phyloP scores from a whole-genome alignment of 2,329 filamentous ascomycete genomes.

The Alternaria triticimaculans region DNA sequence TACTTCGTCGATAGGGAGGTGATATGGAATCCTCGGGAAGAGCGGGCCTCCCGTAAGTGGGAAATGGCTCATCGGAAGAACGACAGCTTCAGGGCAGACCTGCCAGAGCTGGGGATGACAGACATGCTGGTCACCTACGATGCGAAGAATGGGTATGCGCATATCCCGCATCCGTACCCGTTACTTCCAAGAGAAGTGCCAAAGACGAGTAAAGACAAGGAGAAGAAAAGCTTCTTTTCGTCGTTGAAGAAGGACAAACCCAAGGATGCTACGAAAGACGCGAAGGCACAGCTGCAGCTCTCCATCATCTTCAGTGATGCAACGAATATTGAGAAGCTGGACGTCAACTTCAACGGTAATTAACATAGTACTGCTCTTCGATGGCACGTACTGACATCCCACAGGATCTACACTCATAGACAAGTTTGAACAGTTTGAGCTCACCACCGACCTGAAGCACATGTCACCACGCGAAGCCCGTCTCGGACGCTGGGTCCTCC shows the following conservation, averaged over 20 bases:
- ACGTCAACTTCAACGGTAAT: slow-evolving; percentile 46
- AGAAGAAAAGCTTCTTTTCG: slow-evolving; percentile 47
- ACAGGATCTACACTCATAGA: slow-evolving; percentile 50
- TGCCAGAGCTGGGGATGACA: slow-evolving; percentile 66
- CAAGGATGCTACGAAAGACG: slow-evolving; percentile 41
- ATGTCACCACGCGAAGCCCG: slow-evolving; percentile 50
- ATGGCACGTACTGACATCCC: slow-evolving; percentile 6
- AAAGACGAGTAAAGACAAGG: slow-evolving; percentile 27
- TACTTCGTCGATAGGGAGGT: slow-evolving; percentile 73
- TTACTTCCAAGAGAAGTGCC: slow-evolving; percentile 59
- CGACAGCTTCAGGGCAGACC: slow-evolving; percentile 51
- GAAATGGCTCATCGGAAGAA: slow-evolving; percentile 58
- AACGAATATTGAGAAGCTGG: slow-evolving; percentile 50
- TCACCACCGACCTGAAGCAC: slow-evolving; percentile 40
- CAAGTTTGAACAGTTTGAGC: slow-evolving; percentile 51
- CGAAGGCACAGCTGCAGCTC: slow-evolving; percentile 49
- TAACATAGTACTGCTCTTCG: background rate
- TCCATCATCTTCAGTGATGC: slow-evolving; percentile 50
- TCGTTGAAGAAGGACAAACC: slow-evolving; percentile 46
- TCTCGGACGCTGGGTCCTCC: slow-evolving; percentile 53
- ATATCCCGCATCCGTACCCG: slow-evolving; percentile 67
- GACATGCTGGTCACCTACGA: slow-evolving; percentile 72
- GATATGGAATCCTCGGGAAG: slow-evolving; percentile 69
- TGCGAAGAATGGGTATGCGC: slow-evolving; percentile 62
- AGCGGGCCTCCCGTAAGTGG: slow-evolving; percentile 68